A percentile compares a stretch with the other conserved stretches of the same genome.
phyloP scores from a whole-genome alignment of 805 yeast species.

The Kuraishia borneana region DNA sequence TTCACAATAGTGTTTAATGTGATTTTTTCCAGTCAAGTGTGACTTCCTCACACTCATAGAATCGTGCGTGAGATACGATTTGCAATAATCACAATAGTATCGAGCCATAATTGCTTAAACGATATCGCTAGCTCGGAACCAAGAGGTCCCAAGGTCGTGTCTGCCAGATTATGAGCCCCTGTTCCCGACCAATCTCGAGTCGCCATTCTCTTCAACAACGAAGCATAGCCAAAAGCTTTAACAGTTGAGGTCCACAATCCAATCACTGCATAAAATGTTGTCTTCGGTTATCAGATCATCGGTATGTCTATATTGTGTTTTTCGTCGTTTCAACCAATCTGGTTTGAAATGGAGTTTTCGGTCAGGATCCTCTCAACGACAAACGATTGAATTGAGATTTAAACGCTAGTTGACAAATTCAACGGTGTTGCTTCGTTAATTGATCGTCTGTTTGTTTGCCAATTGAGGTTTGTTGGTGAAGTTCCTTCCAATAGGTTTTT shows the following conservation, averaged over 20 bases:
- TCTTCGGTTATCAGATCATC: conserved; percentile 7
- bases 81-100: conserved; percentile 80
- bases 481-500: too few species aligned
- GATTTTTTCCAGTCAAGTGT: conserved; percentile 71
- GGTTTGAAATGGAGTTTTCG: too few species aligned
- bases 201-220: background rate
- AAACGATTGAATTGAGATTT: too few species aligned
- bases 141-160: background rate
- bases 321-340: too few species aligned
- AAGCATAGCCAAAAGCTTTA: background rate
- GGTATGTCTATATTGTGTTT: conserved; percentile 4
- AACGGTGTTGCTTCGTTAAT: too few species aligned
- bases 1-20: conserved; percentile 57
- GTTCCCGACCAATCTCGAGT: conserved; percentile 1
- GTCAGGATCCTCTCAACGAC: too few species aligned
- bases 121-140: too few species aligned
- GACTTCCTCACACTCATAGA: conserved; percentile 78
- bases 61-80: conserved; percentile 76
- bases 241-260: background rate
- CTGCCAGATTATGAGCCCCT: conserved; percentile 1
- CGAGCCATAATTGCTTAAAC: conserved; percentile 37
- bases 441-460: too few species aligned
- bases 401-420: too few species aligned
- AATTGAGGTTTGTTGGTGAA: too few species aligned
- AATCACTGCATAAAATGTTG: conserved; percentile 3